Evolutionary conservation across 192 early-diverging fungal genomes (phyloP).

Genomic region (Podila horticola): DNA sequence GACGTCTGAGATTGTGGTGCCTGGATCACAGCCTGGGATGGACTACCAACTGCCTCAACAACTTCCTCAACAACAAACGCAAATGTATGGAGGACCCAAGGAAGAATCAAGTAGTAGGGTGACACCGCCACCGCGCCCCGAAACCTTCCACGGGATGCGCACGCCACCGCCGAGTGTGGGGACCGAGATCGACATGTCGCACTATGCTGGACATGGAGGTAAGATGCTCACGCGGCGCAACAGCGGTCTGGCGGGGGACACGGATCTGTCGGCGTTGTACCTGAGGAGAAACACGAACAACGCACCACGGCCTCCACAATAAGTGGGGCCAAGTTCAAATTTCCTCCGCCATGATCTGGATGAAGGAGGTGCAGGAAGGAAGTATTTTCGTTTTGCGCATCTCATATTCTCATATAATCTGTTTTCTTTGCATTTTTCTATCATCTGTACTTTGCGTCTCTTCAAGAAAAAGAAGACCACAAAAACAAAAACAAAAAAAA

Average conservation of each 20-base stretch:
- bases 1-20: not conserved
- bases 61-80: not conserved
- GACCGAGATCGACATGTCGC: not conserved
- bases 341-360: too few relatives aligned
- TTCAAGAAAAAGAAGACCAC: too few relatives aligned
- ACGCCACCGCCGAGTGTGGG: conserved; percentile 32
- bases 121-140: not conserved
- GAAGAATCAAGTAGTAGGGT: not conserved
- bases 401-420: too few relatives aligned
- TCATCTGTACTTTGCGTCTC: too few relatives aligned
- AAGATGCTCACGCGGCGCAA: conserved; percentile 1
- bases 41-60: not conserved
- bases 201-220: not conserved
- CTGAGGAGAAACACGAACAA: not conserved
- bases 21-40: not conserved
- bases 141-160: not conserved
- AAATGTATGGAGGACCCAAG: not conserved
- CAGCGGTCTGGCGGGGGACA: conserved; percentile 16
- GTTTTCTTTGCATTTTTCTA: too few relatives aligned
- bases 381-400: too few relatives aligned
- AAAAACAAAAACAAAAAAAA: too few relatives aligned
- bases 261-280: conserved; percentile 14
- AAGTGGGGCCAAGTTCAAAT: too few relatives aligned
- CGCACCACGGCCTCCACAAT: too few relatives aligned
- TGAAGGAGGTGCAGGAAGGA: too few relatives aligned